These are phyloP conservation scores for Parachaetomium inaequale DNA, from an alignment of 495 filamentous ascomycete species.

Conservation along the genomic window DNA sequence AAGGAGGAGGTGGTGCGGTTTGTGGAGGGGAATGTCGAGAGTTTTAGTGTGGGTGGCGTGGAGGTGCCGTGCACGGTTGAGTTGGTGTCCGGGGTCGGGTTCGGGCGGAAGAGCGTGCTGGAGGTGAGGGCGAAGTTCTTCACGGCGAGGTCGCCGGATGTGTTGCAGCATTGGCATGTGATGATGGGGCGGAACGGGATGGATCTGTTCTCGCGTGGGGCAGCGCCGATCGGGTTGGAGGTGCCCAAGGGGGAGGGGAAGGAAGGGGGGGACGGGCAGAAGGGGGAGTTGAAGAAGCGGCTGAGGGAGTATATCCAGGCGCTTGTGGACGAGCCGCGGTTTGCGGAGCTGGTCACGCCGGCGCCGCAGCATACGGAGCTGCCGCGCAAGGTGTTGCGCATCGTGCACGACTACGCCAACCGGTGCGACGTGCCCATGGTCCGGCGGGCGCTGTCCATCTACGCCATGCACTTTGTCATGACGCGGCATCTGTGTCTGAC, in stretches of 20 bases:
- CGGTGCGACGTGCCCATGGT: constrained; percentile 41
- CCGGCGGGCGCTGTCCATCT: constrained; percentile 44
- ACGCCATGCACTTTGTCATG: constrained; percentile 52
- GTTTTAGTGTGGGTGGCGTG: constrained; percentile 36
- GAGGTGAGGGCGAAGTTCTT: constrained; percentile 46
- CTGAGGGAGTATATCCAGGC: constrained; percentile 43
- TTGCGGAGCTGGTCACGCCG: constrained; percentile 45
- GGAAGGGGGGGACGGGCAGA: constrained; percentile 26
- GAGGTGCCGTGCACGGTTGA: constrained; percentile 39
- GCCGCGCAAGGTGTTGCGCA: constrained; percentile 40
- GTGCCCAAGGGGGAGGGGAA: constrained; percentile 1
- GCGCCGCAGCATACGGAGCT: constrained; percentile 39
- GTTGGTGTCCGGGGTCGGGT: constrained; percentile 41
- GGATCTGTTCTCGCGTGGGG: constrained; percentile 34
- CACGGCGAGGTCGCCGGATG: constrained; percentile 41
- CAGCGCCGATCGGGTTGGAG: constrained; percentile 47
- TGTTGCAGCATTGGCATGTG: constrained; percentile 46
- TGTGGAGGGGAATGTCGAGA: constrained; percentile 40
- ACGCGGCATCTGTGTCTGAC: constrained; percentile 47
- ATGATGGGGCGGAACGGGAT: constrained; percentile 30
- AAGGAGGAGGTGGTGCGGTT: constrained; percentile 43
- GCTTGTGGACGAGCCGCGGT: constrained; percentile 39
- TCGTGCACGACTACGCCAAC: constrained; percentile 40
- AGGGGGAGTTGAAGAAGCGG: constrained; percentile 39
- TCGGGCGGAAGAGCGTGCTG: constrained; percentile 32